These are phyloP conservation scores for Yarrowia galli DNA, from an alignment of 1,139 yeast genomes.

Conservation along the genomic window DNA sequence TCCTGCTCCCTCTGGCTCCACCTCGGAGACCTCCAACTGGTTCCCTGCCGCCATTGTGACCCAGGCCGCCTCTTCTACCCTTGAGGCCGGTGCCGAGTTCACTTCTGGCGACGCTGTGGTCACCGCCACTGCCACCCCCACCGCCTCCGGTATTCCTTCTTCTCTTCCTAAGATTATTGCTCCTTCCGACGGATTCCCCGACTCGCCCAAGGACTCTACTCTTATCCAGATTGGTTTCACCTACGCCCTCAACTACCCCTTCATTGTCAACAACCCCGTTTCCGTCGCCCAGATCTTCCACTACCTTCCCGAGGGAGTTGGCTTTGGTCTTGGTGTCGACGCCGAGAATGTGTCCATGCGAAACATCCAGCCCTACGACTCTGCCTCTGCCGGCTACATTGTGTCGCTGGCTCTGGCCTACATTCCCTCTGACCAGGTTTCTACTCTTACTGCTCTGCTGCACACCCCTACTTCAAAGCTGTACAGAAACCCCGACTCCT, in stretches of 20 bases:
- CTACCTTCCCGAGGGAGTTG: constrained; percentile 53
- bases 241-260: constrained; percentile 53
- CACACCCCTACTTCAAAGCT: constrained; percentile 49
- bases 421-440: constrained; percentile 49
- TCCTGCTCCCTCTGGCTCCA: constrained; percentile 38
- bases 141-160: constrained; percentile 46
- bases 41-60: constrained; percentile 49
- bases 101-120: constrained; percentile 40
- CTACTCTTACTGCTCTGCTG: constrained; percentile 47
- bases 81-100: constrained; percentile 40
- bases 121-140: constrained; percentile 42
- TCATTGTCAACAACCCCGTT: constrained; percentile 53
- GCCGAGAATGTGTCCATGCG: constrained; percentile 48
- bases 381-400: constrained; percentile 48
- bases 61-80: constrained; percentile 44
- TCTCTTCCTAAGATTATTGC: constrained; percentile 53
- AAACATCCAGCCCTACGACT: constrained; percentile 51
- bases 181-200: constrained; percentile 50
- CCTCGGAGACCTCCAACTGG: constrained; percentile 46
- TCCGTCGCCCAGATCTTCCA: constrained; percentile 56
- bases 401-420: constrained; percentile 53
- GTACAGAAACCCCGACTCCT: constrained; percentile 50
- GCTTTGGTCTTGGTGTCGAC: constrained; percentile 50
- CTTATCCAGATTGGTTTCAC: constrained; percentile 54
- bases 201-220: constrained; percentile 47